These are phyloP conservation scores for Globisporangium yorkense DNA, from an alignment of 352 stramenopile genomes.

Conservation along the genomic window DNA sequence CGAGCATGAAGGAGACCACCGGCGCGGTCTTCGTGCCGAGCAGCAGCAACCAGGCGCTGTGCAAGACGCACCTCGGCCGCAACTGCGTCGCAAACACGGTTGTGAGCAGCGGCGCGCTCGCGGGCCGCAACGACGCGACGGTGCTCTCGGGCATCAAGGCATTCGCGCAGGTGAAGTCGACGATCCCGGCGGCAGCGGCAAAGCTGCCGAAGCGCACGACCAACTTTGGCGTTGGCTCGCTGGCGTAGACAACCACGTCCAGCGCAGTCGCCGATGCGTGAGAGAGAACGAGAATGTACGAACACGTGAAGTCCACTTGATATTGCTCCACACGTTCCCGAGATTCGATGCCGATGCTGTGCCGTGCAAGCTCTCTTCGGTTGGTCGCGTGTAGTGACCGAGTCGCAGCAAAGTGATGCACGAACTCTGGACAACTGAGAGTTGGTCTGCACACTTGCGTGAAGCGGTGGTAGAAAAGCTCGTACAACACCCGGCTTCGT, in stretches of 20 bases:
- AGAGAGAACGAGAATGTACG: background rate
- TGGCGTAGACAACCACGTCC: background rate
- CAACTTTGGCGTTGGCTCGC: slow-evolving; percentile 7
- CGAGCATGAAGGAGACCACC: slow-evolving; percentile 9
- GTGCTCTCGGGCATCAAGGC: slow-evolving; percentile 5
- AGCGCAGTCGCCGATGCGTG: background rate
- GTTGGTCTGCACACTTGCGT: too few species aligned
- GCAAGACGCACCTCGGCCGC: slow-evolving; percentile 6
- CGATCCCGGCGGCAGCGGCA: background rate
- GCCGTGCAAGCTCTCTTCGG: too few species aligned
- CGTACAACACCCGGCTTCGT: too few species aligned
- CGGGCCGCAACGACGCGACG: slow-evolving; percentile 1
- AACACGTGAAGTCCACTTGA: too few species aligned
- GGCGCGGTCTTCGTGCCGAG: slow-evolving; percentile 14
- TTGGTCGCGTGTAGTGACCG: too few species aligned
- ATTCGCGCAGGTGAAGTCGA: slow-evolving; percentile 2
- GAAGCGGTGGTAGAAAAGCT: too few species aligned
- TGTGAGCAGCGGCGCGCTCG: slow-evolving; percentile 4
- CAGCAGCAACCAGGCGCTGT: slow-evolving; percentile 7
- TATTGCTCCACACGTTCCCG: too few species aligned
- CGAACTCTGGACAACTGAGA: too few species aligned
- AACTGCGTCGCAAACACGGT: slow-evolving; percentile 6
- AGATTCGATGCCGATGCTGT: too few species aligned
- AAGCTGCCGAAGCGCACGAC: slow-evolving; percentile 1
- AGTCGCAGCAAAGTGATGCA: too few species aligned